Base-by-base conservation (phyloP, 2,329 filamentous ascomycete genomes). In the Blumeria hordei region DNA sequence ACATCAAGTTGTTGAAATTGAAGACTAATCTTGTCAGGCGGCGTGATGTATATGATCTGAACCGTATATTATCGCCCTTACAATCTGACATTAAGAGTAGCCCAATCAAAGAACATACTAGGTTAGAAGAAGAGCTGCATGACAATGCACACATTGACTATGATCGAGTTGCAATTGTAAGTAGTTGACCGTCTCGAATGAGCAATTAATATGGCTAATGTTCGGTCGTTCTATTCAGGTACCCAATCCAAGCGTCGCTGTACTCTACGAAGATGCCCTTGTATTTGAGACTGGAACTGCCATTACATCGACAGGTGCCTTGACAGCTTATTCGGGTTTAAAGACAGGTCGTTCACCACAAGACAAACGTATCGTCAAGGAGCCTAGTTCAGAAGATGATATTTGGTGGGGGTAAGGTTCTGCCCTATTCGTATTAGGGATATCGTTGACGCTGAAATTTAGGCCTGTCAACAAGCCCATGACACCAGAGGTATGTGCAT, bases 111-210 rank as follows among this genome's bases (percentile, higher is more conserved):
- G 84, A 93, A 68, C 90, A 95, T 78, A 96, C 92, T 49, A 92
- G 96, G 70, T 81, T 98, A 61, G 88, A 98, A 73, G 88, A 96
- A 73, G 87, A 94, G 70, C 84, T 98, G 59, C 88, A 96, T 71
- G 87, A 95, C 71, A 88, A 83, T 67, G 92, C 92, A 62, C 90
- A 98, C 77, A 98, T 98, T 67, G 92, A 98, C 77, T 98, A 96
- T 69, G 85, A 96, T 72, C 85, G 88, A 67, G 92, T 98, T 66
- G 86, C 92, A 60, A 98, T 98, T 75, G 88, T 94, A 77, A 69
- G 85, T 68, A 18, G n/a, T 32, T 34, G 18, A 14, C 35, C 12
- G 9, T 11, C 21, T 18, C 54, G 32, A 39, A 34, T 32, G 33
- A 41, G 37, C 36, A 50, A 34, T 33, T 12, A 5, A 34, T 14